Evolutionary conservation across 1,139 yeast species (phyloP).

Genomic region (Arxiozyma slooffiae): DNA sequence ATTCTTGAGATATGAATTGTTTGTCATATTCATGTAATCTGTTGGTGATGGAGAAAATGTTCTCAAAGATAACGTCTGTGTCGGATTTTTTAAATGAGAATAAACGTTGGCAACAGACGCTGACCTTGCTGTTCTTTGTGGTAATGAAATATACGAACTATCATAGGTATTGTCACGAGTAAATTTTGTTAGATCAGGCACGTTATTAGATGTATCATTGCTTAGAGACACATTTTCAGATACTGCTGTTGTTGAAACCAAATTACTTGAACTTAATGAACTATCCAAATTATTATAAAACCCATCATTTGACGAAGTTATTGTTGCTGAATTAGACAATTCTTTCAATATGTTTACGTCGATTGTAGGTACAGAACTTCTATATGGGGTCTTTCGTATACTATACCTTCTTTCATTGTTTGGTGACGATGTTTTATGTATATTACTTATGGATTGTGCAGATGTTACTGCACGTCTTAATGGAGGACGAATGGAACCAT

Average conservation of each 20-base stretch:
- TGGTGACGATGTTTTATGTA: background rate
- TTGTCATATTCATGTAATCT: background rate
- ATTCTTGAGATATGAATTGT: background rate
- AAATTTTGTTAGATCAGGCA: background rate
- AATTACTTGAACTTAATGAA: background rate
- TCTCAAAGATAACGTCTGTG: background rate
- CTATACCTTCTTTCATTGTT: conserved; percentile 3
- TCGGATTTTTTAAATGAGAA: background rate
- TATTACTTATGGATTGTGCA: background rate
- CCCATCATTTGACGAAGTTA: background rate
- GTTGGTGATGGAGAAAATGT: background rate
- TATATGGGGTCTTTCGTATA: conserved; percentile 2
- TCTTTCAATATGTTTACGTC: conserved; percentile 2
- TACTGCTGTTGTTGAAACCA: background rate
- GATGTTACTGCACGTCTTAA: background rate
- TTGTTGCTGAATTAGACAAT: background rate
- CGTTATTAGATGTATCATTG: background rate
- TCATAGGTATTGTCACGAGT: background rate
- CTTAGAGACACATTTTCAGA: background rate
- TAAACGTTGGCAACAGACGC: background rate
- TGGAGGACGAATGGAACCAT: background rate
- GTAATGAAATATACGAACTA: background rate
- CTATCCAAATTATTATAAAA: background rate
- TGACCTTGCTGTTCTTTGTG: background rate
- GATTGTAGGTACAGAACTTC: conserved; percentile 3